Base-by-base conservation (phyloP, 352 stramenopile genomes). In the Globisporangium perplexum region DNA sequence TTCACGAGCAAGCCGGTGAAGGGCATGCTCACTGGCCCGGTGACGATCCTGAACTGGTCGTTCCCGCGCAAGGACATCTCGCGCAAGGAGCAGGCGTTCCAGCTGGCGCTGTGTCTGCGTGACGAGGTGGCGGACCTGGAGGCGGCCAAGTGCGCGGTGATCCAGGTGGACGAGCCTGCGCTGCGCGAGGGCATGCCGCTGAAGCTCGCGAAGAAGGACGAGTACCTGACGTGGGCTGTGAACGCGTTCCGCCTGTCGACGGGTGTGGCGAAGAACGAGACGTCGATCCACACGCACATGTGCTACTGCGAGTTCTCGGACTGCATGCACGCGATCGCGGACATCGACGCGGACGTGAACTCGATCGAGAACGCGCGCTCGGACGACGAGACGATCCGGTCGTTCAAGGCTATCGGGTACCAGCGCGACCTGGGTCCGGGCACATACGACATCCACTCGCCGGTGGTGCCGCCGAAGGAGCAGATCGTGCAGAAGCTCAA, bases 41-140 rank as follows among this genome's bases (percentile, higher is more conserved):
- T 97, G 55, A 98, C 91, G 36, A 97, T 97, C 71, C 74, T 98
- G n/a, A 97, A 97, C 76, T 98, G 91, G 89, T 97, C 89, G 53
- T 98, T 98, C 72, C 85, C 87, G 15, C 89, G 91, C 50, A 82
- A 91, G 62, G 89, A 98, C 65, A 91, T 97, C 53, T 80, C 70
- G 49, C 83, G 88, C 59, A 93, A 94, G 61, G 77, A 93, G 46
- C 78, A 90, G 69, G 88, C 89, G 4, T 96, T 95, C 65, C 91
- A 98, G 70, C 66, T 97, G 39, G 89, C 76, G 36, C 62, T 97
- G 44, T 94, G 84, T 44, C 62, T 98, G 46, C 87, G 88, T 50
- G 84, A 97, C 50, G 91, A 98, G 62, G 86, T 98, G n/a, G 60
- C 68, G 17, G 89, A 97, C 66, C 71, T 98, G 7, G 91, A 98